Evolutionary conservation across 768 basidiomycete genomes (phyloP).

Genomic region (Glaciozyma antarctica): DNA sequence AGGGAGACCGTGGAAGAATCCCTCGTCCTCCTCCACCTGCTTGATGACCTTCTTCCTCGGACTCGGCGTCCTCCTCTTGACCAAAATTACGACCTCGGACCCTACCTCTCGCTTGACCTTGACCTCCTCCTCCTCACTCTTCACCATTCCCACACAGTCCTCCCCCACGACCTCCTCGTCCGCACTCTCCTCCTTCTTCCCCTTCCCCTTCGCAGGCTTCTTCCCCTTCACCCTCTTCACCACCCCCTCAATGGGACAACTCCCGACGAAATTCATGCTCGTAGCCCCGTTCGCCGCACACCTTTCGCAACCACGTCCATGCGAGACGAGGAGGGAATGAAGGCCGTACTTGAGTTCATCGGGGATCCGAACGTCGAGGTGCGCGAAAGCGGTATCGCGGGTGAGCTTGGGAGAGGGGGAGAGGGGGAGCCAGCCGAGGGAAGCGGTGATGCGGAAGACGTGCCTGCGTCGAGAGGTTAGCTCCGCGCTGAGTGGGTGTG

Average conservation of each 20-base stretch:
- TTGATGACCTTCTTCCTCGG: neutral
- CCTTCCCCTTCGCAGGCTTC: neutral
- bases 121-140: too few species aligned
- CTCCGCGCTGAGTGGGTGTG: neutral
- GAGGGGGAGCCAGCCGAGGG: constrained; percentile 32
- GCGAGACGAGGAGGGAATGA: constrained; percentile 31
- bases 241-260: constrained; percentile 23
- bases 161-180: neutral
- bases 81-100: neutral
- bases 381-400: constrained; percentile 19
- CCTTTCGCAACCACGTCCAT: constrained; percentile 31
- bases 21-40: too few species aligned
- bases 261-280: constrained; percentile 18
- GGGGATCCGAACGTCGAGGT: constrained; percentile 23
- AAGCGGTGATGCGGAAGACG: constrained; percentile 32
- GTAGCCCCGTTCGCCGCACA: constrained; percentile 33
- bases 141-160: neutral
- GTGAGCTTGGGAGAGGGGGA: constrained; percentile 4
- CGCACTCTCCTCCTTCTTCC: neutral
- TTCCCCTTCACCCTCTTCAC: constrained; percentile 1
- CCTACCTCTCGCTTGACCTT: neutral
- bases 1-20: too few species aligned
- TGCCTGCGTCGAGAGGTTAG: constrained; percentile 17
- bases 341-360: constrained; percentile 30
- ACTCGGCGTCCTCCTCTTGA: neutral